phyloP scores from a whole-genome alignment of 805 yeast species.

The Starmera amethionina region DNA sequence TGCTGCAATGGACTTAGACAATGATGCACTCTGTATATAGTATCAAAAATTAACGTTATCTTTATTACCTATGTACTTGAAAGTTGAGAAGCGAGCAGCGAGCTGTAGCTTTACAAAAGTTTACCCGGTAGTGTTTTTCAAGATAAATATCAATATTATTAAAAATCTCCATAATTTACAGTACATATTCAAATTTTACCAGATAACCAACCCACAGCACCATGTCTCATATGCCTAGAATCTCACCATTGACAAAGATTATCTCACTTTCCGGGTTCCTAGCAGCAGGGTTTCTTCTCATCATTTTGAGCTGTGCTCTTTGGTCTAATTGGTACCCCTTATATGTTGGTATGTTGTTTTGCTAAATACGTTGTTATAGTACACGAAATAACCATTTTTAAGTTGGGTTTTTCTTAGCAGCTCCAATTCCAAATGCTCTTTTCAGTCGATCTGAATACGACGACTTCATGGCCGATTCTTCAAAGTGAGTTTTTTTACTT shows the following conservation, averaged over 20 bases:
- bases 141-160: too few species aligned
- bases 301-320: conserved; percentile 80
- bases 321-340: conserved; percentile 90
- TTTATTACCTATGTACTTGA: too few species aligned
- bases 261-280: conserved; percentile 68
- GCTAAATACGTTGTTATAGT: not conserved
- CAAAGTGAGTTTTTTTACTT: conserved; percentile 22
- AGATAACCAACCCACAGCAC: not conserved
- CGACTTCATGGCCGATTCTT: conserved; percentile 54
- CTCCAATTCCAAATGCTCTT: conserved; percentile 63
- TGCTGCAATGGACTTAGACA: too few species aligned
- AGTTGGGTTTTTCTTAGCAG: conserved; percentile 53
- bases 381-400: not conserved
- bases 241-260: conserved; percentile 62
- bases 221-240: not conserved
- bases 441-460: conserved; percentile 35
- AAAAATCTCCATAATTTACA: too few species aligned
- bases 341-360: conserved; percentile 42
- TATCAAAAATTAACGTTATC: too few species aligned
- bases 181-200: not conserved
- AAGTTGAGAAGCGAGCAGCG: too few species aligned
- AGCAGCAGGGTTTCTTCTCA: conserved; percentile 83
- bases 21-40: too few species aligned
- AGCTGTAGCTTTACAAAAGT: too few species aligned
- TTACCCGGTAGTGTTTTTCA: too few species aligned